Evolutionary conservation across 768 basidiomycete genomes (phyloP).

Genomic region (Termitomyces sp.): DNA sequence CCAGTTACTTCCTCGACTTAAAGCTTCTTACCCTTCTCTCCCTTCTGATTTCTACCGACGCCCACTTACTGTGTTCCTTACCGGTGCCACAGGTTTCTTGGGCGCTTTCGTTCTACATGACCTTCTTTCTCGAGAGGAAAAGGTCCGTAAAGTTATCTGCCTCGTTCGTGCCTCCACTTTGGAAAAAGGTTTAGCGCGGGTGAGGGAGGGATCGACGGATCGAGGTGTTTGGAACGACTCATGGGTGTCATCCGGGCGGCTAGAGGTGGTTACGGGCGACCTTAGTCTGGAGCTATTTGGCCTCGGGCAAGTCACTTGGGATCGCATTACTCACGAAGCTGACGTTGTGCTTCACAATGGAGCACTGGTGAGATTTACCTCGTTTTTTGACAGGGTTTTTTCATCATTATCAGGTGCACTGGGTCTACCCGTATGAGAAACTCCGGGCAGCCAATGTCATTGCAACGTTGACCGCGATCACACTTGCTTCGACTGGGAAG

Average conservation of each 20-base stretch:
- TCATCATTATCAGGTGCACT: conserved; percentile 67
- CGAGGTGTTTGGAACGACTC: conserved; percentile 85
- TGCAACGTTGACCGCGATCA: conserved; percentile 78
- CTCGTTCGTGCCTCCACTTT: conserved; percentile 72
- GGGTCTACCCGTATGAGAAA: conserved; percentile 97
- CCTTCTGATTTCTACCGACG: conserved; percentile 48
- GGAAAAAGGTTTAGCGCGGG: conserved; percentile 58
- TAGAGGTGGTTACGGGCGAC: conserved; percentile 85
- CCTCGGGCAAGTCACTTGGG: conserved; percentile 58
- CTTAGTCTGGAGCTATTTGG: conserved; percentile 74
- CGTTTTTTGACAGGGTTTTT: not conserved
- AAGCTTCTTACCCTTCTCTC: conserved; percentile 53
- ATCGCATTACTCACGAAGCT: conserved; percentile 56
- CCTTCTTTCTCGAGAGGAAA: conserved; percentile 53
- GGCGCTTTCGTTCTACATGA: conserved; percentile 89
- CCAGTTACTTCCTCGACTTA: conserved; percentile 50
- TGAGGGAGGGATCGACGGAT: conserved; percentile 68
- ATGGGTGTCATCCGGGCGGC: conserved; percentile 62
- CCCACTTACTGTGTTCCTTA: conserved; percentile 81
- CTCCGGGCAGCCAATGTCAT: conserved; percentile 91
- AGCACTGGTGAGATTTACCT: conserved; percentile 67
- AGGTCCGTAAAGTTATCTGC: conserved; percentile 84
- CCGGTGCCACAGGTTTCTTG: conserved; percentile 95
- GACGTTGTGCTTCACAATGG: conserved; percentile 93
- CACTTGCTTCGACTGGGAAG: conserved; percentile 68